These are phyloP conservation scores for Carex littledalei DNA, from an alignment of 176 grass and related monocot species.

Conservation along the genomic window DNA sequence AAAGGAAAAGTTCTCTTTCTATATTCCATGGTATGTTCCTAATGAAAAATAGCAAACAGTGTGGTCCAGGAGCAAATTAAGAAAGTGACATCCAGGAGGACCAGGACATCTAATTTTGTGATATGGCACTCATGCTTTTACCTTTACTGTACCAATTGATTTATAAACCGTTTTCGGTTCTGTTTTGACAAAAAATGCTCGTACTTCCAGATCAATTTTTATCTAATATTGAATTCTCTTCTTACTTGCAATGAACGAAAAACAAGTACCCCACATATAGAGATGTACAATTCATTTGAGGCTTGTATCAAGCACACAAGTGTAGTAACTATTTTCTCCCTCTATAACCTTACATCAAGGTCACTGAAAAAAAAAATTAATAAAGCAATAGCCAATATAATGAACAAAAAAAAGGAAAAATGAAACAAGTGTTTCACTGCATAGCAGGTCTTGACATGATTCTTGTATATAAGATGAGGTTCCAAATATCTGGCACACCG, in stretches of 20 bases:
- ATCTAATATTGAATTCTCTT: neutral
- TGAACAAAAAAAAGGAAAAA: slow-evolving; percentile 5
- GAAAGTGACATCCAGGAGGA: neutral
- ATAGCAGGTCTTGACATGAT: slow-evolving; percentile 52
- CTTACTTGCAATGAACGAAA: neutral
- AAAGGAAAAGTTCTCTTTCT: neutral
- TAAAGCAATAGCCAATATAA: slow-evolving; percentile 9
- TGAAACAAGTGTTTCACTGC: neutral
- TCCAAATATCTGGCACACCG: slow-evolving; percentile 89
- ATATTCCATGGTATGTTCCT: neutral
- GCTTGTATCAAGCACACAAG: neutral
- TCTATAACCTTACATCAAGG: neutral
- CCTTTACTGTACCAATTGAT: neutral
- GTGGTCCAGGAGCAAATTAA: neutral
- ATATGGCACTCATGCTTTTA: neutral
- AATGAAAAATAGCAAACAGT: neutral
- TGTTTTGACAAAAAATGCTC: neutral
- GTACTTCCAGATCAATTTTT: neutral
- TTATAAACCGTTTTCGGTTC: neutral
- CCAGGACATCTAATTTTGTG: neutral
- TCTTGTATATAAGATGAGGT: slow-evolving; percentile 61
- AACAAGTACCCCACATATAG: neutral
- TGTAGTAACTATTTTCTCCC: neutral
- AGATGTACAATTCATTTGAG: slow-evolving; percentile 5
- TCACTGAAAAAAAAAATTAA: neutral